Percentiles rank a stretch among this genome's conserved stretches.
Conservation (phyloP, 2,329 filamentous ascomycete genomes). For the Fusarium miscanthi region DNA sequence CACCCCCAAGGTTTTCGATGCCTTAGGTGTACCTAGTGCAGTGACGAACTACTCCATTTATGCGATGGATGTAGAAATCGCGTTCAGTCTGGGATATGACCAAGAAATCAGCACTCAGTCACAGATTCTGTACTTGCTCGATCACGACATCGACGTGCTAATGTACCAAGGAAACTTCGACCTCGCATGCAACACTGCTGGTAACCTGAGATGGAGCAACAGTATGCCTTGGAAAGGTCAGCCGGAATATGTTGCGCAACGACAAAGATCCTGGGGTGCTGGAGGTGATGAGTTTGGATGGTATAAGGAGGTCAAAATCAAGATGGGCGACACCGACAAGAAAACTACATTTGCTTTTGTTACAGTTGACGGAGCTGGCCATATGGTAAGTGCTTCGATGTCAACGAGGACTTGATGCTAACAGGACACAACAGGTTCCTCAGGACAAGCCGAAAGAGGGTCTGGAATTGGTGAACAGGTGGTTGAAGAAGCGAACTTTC, state of each 20-base stretch:
- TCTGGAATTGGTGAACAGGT: slow-evolving; percentile 10
- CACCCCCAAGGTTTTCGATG: neutral
- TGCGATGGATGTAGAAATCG: neutral
- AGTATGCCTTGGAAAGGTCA: slow-evolving; percentile 31
- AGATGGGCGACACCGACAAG: slow-evolving; percentile 1
- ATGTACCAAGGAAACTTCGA: slow-evolving; percentile 39
- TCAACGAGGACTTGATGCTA: accelerated
- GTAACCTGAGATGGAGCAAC: slow-evolving; percentile 34
- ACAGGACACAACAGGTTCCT: neutral
- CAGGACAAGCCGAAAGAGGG: slow-evolving; percentile 13
- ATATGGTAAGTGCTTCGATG: slow-evolving; percentile 20
- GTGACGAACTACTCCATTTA: slow-evolving; percentile 17
- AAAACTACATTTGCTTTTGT: slow-evolving; percentile 22
- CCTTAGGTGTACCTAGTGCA: neutral
- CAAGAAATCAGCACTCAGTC: slow-evolving; percentile 15
- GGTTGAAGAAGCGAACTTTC: slow-evolving; percentile 19
- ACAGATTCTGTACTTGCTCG: slow-evolving; percentile 18
- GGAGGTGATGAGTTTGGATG: slow-evolving; percentile 20
- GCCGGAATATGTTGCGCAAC: slow-evolving; percentile 32
- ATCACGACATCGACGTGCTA: slow-evolving; percentile 18
- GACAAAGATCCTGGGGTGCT: slow-evolving; percentile 2
- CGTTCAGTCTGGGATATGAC: slow-evolving; percentile 5
- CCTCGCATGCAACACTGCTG: slow-evolving; percentile 36
- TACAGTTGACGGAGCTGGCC: slow-evolving; percentile 28
- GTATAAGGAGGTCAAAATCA: slow-evolving; percentile 30